phyloP scores from a whole-genome alignment of 495 filamentous ascomycete species.

The Penicillium dipodomyicola region DNA sequence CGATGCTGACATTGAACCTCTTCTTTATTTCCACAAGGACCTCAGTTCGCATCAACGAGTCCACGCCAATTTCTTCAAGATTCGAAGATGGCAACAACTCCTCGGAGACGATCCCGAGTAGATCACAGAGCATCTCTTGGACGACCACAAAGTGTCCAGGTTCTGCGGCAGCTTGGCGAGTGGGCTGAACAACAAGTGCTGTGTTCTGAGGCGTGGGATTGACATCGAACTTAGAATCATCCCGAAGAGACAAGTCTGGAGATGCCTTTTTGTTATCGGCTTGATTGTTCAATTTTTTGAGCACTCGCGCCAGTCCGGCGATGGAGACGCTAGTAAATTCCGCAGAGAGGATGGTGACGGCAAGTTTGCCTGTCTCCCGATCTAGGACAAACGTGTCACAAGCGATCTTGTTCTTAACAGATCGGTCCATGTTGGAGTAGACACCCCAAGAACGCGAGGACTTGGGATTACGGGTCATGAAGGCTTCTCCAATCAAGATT shows the following conservation, averaged over 20 bases:
- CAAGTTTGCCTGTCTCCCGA: neutral
- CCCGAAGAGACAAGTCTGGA: neutral
- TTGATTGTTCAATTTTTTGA: neutral
- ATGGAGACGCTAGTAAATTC: neutral
- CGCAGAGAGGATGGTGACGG: constrained; percentile 1
- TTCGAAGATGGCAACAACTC: neutral
- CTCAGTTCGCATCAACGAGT: constrained; percentile 45
- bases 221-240: neutral
- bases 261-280: neutral
- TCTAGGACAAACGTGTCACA: neutral
- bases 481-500: constrained; percentile 1
- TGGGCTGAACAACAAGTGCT: neutral
- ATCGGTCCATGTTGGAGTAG: constrained; percentile 10
- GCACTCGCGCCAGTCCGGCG: neutral
- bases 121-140: constrained; percentile 4
- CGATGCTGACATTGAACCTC: constrained; percentile 13
- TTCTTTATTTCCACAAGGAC: constrained; percentile 36
- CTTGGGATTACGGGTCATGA: neutral
- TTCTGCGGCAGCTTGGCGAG: neutral
- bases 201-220: neutral
- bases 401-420: neutral
- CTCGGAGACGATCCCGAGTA: neutral
- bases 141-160: neutral
- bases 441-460: constrained; percentile 11
- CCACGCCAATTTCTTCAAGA: constrained; percentile 36